A percentile compares a stretch with the other conserved stretches of the same genome.
phyloP scores from a whole-genome alignment of 2,329 filamentous ascomycete species.

The Bimuria novae-zelandiae region DNA sequence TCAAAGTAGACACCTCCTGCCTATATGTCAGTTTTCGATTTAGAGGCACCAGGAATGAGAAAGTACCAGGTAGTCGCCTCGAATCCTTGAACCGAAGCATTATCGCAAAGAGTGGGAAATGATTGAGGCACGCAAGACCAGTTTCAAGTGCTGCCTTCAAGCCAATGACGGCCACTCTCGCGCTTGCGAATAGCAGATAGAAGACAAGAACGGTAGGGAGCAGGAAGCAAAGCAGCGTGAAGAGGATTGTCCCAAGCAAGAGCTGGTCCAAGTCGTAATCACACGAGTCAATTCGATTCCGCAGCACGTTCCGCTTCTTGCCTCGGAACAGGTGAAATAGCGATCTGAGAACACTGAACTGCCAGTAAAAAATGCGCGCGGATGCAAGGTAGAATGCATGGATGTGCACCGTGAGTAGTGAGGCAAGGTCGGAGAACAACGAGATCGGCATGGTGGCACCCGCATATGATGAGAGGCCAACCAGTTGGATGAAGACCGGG shows the following conservation, averaged over 20 bases:
- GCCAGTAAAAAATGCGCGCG: slow-evolving; percentile 97
- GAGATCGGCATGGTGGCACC: slow-evolving; percentile 97
- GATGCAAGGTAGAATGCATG: slow-evolving; percentile 98
- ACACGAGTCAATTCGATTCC: slow-evolving; percentile 97
- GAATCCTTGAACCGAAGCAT: slow-evolving; percentile 97
- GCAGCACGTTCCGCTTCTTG: slow-evolving; percentile 95
- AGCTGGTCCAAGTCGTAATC: slow-evolving; percentile 98
- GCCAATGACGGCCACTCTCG: slow-evolving; percentile 91
- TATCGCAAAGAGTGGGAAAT: slow-evolving; percentile 94
- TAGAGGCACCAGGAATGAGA: not conserved
- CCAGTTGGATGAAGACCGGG: slow-evolving; percentile 86
- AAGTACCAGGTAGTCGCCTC: slow-evolving; percentile 76
- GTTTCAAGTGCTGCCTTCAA: slow-evolving; percentile 92
- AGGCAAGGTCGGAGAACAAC: slow-evolving; percentile 90
- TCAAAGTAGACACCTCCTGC: slow-evolving; percentile 84
- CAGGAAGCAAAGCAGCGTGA: slow-evolving; percentile 92
- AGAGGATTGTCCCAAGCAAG: slow-evolving; percentile 92
- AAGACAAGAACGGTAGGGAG: slow-evolving; percentile 95
- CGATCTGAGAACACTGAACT: slow-evolving; percentile 92
- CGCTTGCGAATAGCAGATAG: slow-evolving; percentile 93
- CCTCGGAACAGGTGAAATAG: slow-evolving; percentile 98
- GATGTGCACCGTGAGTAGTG: slow-evolving; percentile 90
- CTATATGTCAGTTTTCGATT: not conserved
- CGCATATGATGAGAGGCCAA: slow-evolving; percentile 92
- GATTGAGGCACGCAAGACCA: slow-evolving; percentile 88